Conservation (phyloP, 2,329 filamentous ascomycete genomes). For the Xylaria sp. region DNA sequence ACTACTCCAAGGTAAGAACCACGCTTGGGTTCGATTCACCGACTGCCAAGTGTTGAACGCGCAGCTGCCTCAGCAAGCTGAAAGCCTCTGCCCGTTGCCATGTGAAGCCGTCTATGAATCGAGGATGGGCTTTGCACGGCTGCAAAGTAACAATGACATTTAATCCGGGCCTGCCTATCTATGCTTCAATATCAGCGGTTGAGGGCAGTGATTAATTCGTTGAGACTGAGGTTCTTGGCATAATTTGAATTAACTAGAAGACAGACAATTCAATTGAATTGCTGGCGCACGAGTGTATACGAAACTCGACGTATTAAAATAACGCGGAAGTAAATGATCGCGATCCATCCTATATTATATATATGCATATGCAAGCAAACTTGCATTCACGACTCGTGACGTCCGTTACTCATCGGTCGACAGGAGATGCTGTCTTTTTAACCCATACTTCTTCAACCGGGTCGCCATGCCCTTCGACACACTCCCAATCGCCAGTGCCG, state of each 20-base stretch:
- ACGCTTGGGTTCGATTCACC: background rate
- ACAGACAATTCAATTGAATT: background rate
- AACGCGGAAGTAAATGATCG: background rate
- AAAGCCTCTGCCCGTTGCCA: background rate
- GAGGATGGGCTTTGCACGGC: background rate
- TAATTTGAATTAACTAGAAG: background rate
- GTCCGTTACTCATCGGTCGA: background rate
- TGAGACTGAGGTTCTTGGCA: background rate
- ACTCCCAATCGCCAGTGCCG: conserved; percentile 78
- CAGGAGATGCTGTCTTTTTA: conserved; percentile 48
- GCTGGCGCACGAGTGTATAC: background rate
- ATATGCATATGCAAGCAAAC: background rate
- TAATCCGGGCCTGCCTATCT: background rate
- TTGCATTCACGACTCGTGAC: background rate
- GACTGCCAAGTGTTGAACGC: background rate
- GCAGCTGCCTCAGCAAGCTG: background rate
- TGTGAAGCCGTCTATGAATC: background rate
- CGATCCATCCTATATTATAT: background rate
- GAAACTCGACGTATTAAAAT: background rate
- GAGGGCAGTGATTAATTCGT: background rate
- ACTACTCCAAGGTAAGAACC: background rate
- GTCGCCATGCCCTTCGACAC: conserved; percentile 72
- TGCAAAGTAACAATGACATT: background rate
- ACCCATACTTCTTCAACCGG: conserved; percentile 75
- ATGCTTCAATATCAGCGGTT: background rate